Evolutionary conservation across 1,284 basidiomycete species (phyloP).

Genomic region (Trametes hirsuta): DNA sequence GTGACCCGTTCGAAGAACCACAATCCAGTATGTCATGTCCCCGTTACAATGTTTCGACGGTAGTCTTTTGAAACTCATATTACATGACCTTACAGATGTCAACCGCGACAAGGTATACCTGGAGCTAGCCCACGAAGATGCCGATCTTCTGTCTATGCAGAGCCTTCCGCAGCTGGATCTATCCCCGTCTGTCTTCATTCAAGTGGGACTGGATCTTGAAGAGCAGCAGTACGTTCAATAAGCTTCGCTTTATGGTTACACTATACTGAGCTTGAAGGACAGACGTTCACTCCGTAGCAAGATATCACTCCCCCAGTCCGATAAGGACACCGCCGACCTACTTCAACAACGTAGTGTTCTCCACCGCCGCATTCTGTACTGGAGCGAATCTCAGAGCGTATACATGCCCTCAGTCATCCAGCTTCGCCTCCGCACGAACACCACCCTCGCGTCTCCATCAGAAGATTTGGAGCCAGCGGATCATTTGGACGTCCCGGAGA

Average conservation of each 20-base stretch:
- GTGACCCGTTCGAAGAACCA: slow-evolving; percentile 23
- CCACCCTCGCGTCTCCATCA: no score
- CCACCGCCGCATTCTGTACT: slow-evolving; percentile 2
- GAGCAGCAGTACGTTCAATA: slow-evolving; percentile 23
- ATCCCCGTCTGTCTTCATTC: slow-evolving; percentile 16
- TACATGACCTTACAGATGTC: no score
- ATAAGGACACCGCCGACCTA: neutral
- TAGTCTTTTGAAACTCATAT: neutral
- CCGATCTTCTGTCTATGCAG: no score
- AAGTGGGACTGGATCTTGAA: slow-evolving; percentile 27
- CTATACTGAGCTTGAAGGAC: no score
- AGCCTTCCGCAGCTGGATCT: slow-evolving; percentile 1
- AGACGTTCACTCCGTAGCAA: neutral
- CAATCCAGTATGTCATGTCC: slow-evolving; percentile 3
- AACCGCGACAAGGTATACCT: no score
- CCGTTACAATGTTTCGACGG: no score
- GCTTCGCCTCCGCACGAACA: neutral
- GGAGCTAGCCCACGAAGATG: no score
- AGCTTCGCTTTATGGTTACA: no score
- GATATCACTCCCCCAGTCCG: no score
- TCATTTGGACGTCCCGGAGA: no score
- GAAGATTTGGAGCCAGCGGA: no score
- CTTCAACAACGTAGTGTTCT: slow-evolving; percentile 12
- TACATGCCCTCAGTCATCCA: slow-evolving; percentile 17
- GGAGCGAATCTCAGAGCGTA: slow-evolving; percentile 4